Base-by-base conservation (phyloP, 345 rosid genomes). In the Schrenkiella parvula region DNA sequence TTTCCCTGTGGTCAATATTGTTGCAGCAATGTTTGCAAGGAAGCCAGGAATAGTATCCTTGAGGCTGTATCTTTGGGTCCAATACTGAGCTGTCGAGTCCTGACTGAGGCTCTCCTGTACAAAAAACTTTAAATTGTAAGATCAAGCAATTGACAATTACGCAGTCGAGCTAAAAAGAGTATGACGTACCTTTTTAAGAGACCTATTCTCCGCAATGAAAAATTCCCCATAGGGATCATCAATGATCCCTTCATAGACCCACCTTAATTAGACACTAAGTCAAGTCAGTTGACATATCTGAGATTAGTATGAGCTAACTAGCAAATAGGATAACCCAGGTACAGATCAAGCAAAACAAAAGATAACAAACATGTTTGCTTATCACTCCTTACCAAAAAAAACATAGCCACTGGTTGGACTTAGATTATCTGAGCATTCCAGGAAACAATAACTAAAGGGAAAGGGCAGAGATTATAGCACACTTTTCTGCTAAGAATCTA, bases 201-300 rank as follows among this genome's bases (percentile, higher is more conserved):
- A 87, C 75, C 93, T 91, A 77, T 89, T 85, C 82, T 91, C 99
- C 38, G 87, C 86, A 68, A 95, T 91, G 66, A 95, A 95, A 83
- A 95, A 91, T 75, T 91, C 99, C 47, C 98, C 95, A 76, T 95
- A 95, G 52, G 99, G 98, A 77, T 95, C 98, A 73, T 95, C 93
- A 38, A 95, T 91, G 64, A 85, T 88, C 73, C 99, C 99, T 86
- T 95, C 98, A 81, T 95, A 95, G 73, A 95, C 92, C 99, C 99
- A 95, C 89, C 99, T 95, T 68, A 55, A 64, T 63, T 41, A 62
- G 53, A 67, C 66, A 78, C 50, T 57, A 68, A 62, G 41, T 47
- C 19, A 25, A 74, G 78, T 35, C 62, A 68, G 70, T 55, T 68
- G 64, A 65, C 51, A 14, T 44, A 32, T 68, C 68, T 50, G 39